These are phyloP conservation scores for Shiraia sp. DNA, from an alignment of 2,329 filamentous ascomycete genomes.

Conservation along the genomic window DNA sequence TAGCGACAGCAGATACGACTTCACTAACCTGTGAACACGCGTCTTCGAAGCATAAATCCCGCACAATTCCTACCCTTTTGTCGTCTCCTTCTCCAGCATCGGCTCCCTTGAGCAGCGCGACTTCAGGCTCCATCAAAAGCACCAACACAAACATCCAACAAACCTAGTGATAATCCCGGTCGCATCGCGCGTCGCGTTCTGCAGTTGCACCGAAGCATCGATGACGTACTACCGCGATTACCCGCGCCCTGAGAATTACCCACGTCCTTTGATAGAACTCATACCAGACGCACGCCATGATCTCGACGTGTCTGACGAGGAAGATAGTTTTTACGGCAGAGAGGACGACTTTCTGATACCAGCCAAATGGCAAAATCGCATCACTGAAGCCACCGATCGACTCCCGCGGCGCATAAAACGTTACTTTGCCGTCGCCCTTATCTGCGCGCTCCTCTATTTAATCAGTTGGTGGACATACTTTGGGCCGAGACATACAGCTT, in stretches of 20 bases:
- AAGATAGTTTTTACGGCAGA: constrained; percentile 41
- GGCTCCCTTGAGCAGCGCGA: not conserved
- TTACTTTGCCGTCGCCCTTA: constrained; percentile 37
- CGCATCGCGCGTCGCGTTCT: constrained; percentile 1
- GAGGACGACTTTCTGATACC: constrained; percentile 41
- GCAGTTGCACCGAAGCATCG: constrained; percentile 1
- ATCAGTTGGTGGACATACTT: constrained; percentile 44
- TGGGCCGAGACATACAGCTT: constrained; percentile 41
- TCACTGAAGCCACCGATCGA: constrained; percentile 28
- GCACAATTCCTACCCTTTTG: no score
- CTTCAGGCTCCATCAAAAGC: not conserved
- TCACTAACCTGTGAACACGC: no score
- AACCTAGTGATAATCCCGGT: not conserved
- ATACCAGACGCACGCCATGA: constrained; percentile 29
- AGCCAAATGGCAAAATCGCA: constrained; percentile 35
- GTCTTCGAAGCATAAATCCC: no score
- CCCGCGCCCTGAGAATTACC: constrained; percentile 16
- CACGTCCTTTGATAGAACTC: constrained; percentile 34
- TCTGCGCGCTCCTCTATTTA: constrained; percentile 33
- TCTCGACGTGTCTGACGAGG: constrained; percentile 46
- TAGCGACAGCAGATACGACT: no score
- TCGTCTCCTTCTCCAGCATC: no score
- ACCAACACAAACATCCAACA: not conserved
- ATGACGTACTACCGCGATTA: constrained; percentile 36
- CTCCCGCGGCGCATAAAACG: constrained; percentile 43